Evolutionary conservation across 148 eudicot species (phyloP).

Genomic region (Spergularia bocconei): DNA sequence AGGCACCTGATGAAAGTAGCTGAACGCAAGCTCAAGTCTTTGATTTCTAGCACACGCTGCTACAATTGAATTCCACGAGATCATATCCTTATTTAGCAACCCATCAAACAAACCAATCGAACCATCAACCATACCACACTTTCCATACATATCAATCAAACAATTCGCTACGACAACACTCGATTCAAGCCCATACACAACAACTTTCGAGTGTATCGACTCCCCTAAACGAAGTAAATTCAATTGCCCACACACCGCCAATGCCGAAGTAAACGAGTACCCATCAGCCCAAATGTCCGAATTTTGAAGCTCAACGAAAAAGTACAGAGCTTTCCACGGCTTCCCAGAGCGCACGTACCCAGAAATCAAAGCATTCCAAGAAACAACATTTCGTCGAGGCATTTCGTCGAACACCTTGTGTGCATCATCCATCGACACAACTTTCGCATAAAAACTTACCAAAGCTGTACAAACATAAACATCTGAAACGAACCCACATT

Average conservation of each 20-base stretch:
- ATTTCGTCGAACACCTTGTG: conserved; percentile 68
- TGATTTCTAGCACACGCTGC: conserved; percentile 67
- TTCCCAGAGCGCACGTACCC: conserved; percentile 71
- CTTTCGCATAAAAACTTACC: conserved; percentile 53
- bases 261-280: conserved; percentile 57
- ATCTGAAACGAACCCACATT: conserved; percentile 47
- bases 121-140: conserved; percentile 43
- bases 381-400: conserved; percentile 53
- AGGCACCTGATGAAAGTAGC: conserved; percentile 56
- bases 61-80: conserved; percentile 80
- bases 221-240: conserved; percentile 44
- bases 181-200: conserved; percentile 45
- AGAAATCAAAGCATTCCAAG: conserved; percentile 80
- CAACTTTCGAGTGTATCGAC: conserved; percentile 60
- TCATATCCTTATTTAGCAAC: conserved; percentile 46
- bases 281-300: conserved; percentile 51
- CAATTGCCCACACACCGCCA: conserved; percentile 67
- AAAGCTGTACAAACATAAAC: conserved; percentile 50
- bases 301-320: conserved; percentile 51
- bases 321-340: conserved; percentile 41
- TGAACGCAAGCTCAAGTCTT: conserved; percentile 48
- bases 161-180: conserved; percentile 56
- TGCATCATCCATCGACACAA: conserved; percentile 44
- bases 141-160: conserved; percentile 90
- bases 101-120: conserved; percentile 42